Evolutionary conservation across 805 yeast genomes (phyloP).

Genomic region (Candida sonorensis): DNA sequence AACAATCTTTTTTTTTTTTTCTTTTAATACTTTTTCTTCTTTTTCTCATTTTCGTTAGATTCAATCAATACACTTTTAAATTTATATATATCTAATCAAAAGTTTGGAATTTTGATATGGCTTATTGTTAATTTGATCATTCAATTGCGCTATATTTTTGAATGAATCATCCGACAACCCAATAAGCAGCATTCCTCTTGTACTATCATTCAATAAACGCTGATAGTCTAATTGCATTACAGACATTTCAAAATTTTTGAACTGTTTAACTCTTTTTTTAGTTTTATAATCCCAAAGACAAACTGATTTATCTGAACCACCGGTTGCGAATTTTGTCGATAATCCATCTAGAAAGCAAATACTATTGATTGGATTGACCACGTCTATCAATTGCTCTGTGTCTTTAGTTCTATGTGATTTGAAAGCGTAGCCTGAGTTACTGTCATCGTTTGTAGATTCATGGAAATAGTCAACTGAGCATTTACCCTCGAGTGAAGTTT

Average conservation of each 20-base stretch:
- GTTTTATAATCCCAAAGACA: slow-evolving; percentile 27
- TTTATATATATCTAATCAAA: slow-evolving; percentile 4
- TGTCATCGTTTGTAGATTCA: too few relatives aligned
- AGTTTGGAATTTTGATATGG: slow-evolving; percentile 14
- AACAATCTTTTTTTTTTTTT: too few relatives aligned
- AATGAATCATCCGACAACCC: slow-evolving; percentile 39
- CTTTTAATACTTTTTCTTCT: too few relatives aligned
- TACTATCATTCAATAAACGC: neutral
- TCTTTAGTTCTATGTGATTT: slow-evolving; percentile 55
- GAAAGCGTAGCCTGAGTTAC: slow-evolving; percentile 64
- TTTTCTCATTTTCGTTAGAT: too few relatives aligned
- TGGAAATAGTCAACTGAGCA: slow-evolving; percentile 66
- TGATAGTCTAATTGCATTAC: slow-evolving; percentile 12
- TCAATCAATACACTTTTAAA: too few relatives aligned
- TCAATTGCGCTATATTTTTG: slow-evolving; percentile 22
- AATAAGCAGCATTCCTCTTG: slow-evolving; percentile 23
- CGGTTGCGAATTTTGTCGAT: slow-evolving; percentile 19
- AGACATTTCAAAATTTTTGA: slow-evolving; percentile 17
- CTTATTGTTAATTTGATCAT: slow-evolving; percentile 12
- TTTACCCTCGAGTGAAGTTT: slow-evolving; percentile 71
- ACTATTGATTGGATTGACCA: slow-evolving; percentile 21
- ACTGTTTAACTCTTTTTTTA: slow-evolving; percentile 22
- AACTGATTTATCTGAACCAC: slow-evolving; percentile 24
- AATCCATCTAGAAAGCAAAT: slow-evolving; percentile 11
- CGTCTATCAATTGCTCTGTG: slow-evolving; percentile 10